Evolutionary conservation across 2,329 filamentous ascomycete genomes (phyloP), one percentile per base, ranked within the genome.

Genomic region (Myotisia sp.): DNA sequence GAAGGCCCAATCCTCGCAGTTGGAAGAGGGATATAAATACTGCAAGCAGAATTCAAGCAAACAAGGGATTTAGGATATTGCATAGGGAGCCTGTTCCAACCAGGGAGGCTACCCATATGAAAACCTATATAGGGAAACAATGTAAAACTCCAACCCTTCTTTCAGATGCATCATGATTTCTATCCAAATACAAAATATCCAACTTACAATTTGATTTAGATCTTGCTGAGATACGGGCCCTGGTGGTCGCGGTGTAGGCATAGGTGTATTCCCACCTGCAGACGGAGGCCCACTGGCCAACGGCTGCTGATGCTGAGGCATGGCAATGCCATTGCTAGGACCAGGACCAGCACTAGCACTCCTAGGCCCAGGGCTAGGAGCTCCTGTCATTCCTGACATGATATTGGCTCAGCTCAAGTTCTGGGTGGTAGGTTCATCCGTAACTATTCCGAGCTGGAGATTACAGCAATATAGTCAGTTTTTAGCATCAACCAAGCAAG

Each of bases 201-300:
- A 13, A 66, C 86, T 71, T 70, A 94, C 87, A 58, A 95, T 95
- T 47, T 93, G 85, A 49, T 95, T 95, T 1, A 94, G 59, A 52
- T 94, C 92, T 49, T 92, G 83, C 42, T 87, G 84, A 2, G 79
- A 84, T 60, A 84, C 76, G 9, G 53, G 53, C 52, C 53, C 6
- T 53, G 49, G 4, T 52, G 50, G 20, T 49, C 51, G 16, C 50
- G n/a, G n/a, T n/a, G 22, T 32, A 14, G 29, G 44, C 26, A 49
- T 41, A n/a, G 53, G 48, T 4, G 56, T 57, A 30, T 63, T 52
- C 38, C 65, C 55, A 46, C 58, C 41, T 38, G 56, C 49, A 42
- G 63, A 56, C 39, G 67, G 58, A 39, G 67, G 58, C 39, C 64
- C 59, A 26, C 60, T 61, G 43, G 61, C 55, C 37, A 59, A 54